A percentile compares a stretch with the other conserved stretches of the same genome.
phyloP scores from a whole-genome alignment of 108 stramenopile genomes.

The Discostella stelligeroides region DNA sequence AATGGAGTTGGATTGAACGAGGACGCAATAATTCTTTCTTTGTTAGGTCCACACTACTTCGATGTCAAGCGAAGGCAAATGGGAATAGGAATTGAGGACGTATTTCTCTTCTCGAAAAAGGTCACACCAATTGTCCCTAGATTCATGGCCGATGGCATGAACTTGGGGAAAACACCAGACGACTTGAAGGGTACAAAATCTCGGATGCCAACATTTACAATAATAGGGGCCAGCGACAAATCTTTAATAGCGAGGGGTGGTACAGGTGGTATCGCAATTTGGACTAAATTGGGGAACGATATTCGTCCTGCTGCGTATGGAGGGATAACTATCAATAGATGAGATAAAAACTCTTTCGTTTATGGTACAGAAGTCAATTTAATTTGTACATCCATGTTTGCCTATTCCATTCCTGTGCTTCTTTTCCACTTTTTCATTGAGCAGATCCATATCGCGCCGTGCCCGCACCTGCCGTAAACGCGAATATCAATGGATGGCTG shows the following conservation, averaged over 20 bases:
- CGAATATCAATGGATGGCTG: constrained; percentile 24
- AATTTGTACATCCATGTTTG: no score
- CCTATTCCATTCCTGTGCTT: no score
- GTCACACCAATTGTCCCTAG: constrained; percentile 50
- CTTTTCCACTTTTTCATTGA: no score
- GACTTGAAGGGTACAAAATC: constrained; percentile 37
- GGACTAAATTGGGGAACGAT: constrained; percentile 65
- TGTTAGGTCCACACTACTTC: constrained; percentile 60
- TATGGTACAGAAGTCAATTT: no score
- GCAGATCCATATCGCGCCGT: constrained; percentile 29
- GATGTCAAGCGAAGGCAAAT: constrained; percentile 54
- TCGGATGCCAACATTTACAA: constrained; percentile 63
- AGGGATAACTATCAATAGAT: background rate
- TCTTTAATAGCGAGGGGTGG: constrained; percentile 69
- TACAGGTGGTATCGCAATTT: constrained; percentile 69
- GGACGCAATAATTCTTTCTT: constrained; percentile 52
- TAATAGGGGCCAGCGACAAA: constrained; percentile 63
- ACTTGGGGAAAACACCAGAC: constrained; percentile 53
- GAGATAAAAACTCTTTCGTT: background rate
- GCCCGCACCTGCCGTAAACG: constrained; percentile 20
- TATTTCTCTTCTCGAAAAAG: constrained; percentile 51
- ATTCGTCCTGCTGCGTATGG: constrained; percentile 66
- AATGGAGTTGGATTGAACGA: constrained; percentile 62
- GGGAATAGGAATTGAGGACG: constrained; percentile 62
- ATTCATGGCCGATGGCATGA: constrained; percentile 56